Evolutionary conservation across 2,329 filamentous ascomycete genomes (phyloP).

Genomic region (Pezicula rhizophila): DNA sequence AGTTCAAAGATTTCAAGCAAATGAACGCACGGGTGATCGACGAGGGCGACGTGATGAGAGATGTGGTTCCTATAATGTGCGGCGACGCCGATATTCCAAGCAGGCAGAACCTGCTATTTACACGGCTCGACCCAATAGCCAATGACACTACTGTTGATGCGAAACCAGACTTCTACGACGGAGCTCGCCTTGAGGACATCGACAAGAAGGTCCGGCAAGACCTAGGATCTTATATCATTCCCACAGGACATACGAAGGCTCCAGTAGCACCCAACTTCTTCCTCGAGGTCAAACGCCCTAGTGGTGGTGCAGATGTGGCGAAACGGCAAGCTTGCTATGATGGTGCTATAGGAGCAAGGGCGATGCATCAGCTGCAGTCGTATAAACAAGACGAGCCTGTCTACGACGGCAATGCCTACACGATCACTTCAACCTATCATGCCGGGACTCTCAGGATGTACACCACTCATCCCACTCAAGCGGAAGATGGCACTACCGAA

Average conservation of each 20-base stretch:
- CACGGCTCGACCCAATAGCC: slow-evolving; percentile 31
- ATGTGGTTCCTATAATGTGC: slow-evolving; percentile 29
- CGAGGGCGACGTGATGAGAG: slow-evolving; percentile 28
- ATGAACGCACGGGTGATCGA: slow-evolving; percentile 26
- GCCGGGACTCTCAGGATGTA: slow-evolving; percentile 32
- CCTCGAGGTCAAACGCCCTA: slow-evolving; percentile 32
- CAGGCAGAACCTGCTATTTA: slow-evolving; percentile 27
- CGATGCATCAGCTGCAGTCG: slow-evolving; percentile 32
- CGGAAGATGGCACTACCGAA: slow-evolving; percentile 16
- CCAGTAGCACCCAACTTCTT: slow-evolving; percentile 37
- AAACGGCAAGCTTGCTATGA: slow-evolving; percentile 31
- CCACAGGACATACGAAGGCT: slow-evolving; percentile 24
- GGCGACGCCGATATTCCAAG: slow-evolving; percentile 21
- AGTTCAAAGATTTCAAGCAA: slow-evolving; percentile 25
- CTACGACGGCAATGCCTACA: slow-evolving; percentile 35
- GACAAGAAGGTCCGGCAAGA: slow-evolving; percentile 17
- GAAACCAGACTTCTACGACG: slow-evolving; percentile 29
- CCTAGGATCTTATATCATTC: slow-evolving; percentile 26
- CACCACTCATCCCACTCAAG: slow-evolving; percentile 29
- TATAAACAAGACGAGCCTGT: slow-evolving; percentile 24
- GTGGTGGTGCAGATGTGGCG: slow-evolving; percentile 25
- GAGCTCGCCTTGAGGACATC: slow-evolving; percentile 23
- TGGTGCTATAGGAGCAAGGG: slow-evolving; percentile 29
- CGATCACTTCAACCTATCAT: slow-evolving; percentile 33
- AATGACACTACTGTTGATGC: slow-evolving; percentile 23